Conservation (phyloP, 345 rosid species). For the Eucalyptus dawsonii region DNA sequence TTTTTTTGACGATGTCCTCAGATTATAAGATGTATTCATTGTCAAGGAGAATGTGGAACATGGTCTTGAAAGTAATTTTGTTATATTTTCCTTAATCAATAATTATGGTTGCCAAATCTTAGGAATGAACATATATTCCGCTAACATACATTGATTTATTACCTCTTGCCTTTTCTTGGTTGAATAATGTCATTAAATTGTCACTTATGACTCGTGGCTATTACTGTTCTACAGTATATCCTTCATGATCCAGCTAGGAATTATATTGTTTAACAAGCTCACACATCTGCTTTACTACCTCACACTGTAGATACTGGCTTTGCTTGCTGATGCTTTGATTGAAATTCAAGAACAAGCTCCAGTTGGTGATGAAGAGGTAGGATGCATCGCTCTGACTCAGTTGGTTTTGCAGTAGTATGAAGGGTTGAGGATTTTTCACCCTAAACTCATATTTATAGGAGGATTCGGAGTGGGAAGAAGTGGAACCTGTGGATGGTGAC, state of each 20-base stretch:
- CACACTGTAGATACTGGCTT: constrained; percentile 52
- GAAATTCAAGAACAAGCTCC: constrained; percentile 79
- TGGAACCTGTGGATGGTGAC: constrained; percentile 38
- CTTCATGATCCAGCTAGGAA: not conserved
- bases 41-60: not conserved
- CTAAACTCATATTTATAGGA: constrained; percentile 1
- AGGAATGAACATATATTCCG: not conserved
- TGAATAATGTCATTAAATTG: not conserved
- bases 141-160: not conserved
- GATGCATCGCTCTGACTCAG: not conserved
- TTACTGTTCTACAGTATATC: not conserved
- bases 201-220: not conserved
- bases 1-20: not conserved
- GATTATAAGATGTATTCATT: not conserved
- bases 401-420: not conserved
- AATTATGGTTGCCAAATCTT: not conserved
- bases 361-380: constrained; percentile 57
- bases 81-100: not conserved
- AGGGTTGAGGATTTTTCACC: not conserved
- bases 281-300: not conserved
- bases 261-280: not conserved
- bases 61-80: not conserved
- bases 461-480: constrained; percentile 93
- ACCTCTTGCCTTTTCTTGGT: not conserved
- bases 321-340: constrained; percentile 61